These are phyloP conservation scores for Gossypium gossypioides DNA, from an alignment of 441 rosid species.

Conservation along the genomic window DNA sequence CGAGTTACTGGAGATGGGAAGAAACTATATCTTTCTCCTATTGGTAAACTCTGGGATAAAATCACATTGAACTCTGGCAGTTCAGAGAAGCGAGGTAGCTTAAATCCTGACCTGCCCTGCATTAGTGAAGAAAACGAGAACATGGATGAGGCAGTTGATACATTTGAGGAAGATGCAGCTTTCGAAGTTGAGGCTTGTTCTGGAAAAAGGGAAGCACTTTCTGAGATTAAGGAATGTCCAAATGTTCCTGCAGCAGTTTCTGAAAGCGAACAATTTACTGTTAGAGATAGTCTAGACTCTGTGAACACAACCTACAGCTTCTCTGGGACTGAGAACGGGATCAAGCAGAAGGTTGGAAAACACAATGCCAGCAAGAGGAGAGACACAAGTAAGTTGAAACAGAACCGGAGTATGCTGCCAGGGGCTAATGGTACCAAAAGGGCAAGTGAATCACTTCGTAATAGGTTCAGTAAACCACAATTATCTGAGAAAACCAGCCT, in stretches of 20 bases:
- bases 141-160: slow-evolving; percentile 37
- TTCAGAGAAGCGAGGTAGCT: slow-evolving; percentile 58
- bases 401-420: slow-evolving; percentile 25
- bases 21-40: slow-evolving; percentile 53
- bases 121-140: slow-evolving; percentile 77
- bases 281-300: slow-evolving; percentile 60
- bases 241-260: slow-evolving; percentile 37
- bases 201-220: slow-evolving; percentile 50
- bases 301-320: slow-evolving; percentile 41
- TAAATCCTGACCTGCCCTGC: slow-evolving; percentile 74
- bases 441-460: slow-evolving; percentile 33
- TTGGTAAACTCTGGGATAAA: slow-evolving; percentile 67
- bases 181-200: slow-evolving; percentile 28
- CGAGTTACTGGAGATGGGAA: slow-evolving; percentile 33
- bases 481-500: slow-evolving; percentile 42
- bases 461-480: slow-evolving; percentile 50
- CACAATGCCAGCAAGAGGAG: slow-evolving; percentile 40
- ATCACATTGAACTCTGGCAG: slow-evolving; percentile 48
- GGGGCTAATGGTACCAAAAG: slow-evolving; percentile 30
- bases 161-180: slow-evolving; percentile 27
- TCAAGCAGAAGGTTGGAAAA: slow-evolving; percentile 32
- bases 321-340: slow-evolving; percentile 34
- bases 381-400: slow-evolving; percentile 35
- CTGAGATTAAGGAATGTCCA: slow-evolving; percentile 40
- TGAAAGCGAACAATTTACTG: slow-evolving; percentile 32